These are phyloP conservation scores for Melampsora americana DNA, from an alignment of 1,284 basidiomycete genomes.

Conservation along the genomic window DNA sequence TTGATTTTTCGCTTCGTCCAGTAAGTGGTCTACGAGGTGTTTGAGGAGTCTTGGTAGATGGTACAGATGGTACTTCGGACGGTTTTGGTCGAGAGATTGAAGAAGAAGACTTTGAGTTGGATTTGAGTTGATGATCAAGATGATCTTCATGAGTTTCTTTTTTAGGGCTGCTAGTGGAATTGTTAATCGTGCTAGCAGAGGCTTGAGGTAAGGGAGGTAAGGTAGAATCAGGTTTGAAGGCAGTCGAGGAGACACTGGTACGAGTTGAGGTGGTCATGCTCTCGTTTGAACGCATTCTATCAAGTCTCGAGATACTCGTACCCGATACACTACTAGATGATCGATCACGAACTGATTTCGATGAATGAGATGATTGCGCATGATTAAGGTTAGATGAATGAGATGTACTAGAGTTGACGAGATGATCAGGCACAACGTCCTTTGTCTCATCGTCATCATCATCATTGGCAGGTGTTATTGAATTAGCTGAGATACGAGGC, in stretches of 20 bases:
- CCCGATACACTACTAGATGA: conserved; percentile 17
- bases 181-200: neutral
- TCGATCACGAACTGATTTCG: neutral
- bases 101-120: neutral
- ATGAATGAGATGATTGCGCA: too few relatives aligned
- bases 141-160: neutral
- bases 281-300: conserved; percentile 13
- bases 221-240: conserved; percentile 4
- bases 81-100: neutral
- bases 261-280: conserved; percentile 2
- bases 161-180: neutral
- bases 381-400: conserved; percentile 7
- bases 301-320: conserved; percentile 6
- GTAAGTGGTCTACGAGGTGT: neutral
- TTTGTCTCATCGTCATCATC: conserved; percentile 12
- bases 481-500: neutral
- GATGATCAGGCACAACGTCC: conserved; percentile 16
- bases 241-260: conserved; percentile 12
- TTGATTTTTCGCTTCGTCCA: neutral
- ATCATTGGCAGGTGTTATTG: neutral
- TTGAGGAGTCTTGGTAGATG: neutral
- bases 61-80: neutral
- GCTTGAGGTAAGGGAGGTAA: conserved; percentile 3
- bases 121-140: neutral
- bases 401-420: neutral